Conservation (phyloP, 1,284 basidiomycete genomes). For the Austroboletus novae-zelandiae region DNA sequence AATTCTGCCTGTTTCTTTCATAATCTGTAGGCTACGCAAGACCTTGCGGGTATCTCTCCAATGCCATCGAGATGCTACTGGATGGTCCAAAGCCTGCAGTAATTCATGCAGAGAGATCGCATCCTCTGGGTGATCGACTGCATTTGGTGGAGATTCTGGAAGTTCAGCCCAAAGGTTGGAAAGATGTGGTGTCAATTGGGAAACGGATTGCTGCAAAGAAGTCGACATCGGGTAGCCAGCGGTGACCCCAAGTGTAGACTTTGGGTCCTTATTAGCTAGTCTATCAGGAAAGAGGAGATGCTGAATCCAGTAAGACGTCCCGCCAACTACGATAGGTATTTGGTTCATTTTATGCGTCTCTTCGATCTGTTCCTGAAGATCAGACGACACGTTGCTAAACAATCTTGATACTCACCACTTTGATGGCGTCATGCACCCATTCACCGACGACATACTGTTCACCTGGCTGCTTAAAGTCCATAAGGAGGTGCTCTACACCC, state of each 20-base stretch:
- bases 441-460: constrained; percentile 86
- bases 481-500: constrained; percentile 85
- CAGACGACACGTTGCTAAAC: neutral
- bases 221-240: constrained; percentile 7
- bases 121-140: constrained; percentile 48
- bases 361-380: constrained; percentile 53
- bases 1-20: constrained; percentile 67
- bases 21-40: constrained; percentile 75
- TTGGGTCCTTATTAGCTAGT: constrained; percentile 37
- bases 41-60: constrained; percentile 94
- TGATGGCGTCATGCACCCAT: constrained; percentile 78
- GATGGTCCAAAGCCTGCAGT: constrained; percentile 70
- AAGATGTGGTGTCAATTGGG: constrained; percentile 47
- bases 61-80: constrained; percentile 87
- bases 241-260: neutral
- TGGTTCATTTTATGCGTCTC: constrained; percentile 59
- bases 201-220: constrained; percentile 38
- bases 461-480: constrained; percentile 84
- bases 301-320: constrained; percentile 97
- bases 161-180: constrained; percentile 51
- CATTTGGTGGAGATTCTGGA: constrained; percentile 51
- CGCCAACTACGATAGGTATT: constrained; percentile 90
- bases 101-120: constrained; percentile 67
- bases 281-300: constrained; percentile 84
- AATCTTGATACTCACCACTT: constrained; percentile 48